Base-by-base conservation (phyloP, 257 asterid genomes). In the Anisodus acutangulus region DNA sequence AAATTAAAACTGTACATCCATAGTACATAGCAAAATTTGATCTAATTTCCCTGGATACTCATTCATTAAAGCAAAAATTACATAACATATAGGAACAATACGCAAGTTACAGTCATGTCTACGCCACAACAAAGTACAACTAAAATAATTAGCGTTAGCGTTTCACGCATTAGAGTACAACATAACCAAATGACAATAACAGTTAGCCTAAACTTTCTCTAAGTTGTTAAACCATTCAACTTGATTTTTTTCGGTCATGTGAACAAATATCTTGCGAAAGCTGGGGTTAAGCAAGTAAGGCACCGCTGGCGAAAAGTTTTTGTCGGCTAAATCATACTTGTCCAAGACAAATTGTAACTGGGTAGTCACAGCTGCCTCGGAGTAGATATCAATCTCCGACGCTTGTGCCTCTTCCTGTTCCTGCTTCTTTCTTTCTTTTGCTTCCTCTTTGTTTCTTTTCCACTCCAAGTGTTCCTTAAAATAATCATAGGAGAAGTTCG, bases 271-370 rank as follows among this genome's bases (percentile, higher is more conserved):
- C n/a, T 26, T 64, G 71, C 4, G 10, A 66, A 66, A 11, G 1
- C n/a, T 64, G 2, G 1, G 9, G 1, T 0, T 11, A 26, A 64
- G 2, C 9, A 51, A 51, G 13, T 3, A 63, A 63, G 39, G 12
- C 5, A 63, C 0, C 9, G 8, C 3, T 1, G 0, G 69, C 22
- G 5, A 63, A 63, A 22, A 0, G 0, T 0, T 19, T 63, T 1
- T 8, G 6, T 19, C 9, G 6, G 9, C 69, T 63, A 22, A 4
- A 22, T 63, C 39, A 63, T 63, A 1, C 5, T 26, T 63, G 22
- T 22, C 0, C 41, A 63, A 63, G 16, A 63, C 9, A 63, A 63
- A 63, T 22, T 63, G 3, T 0, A 63, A 63, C 0, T 63, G 69
- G 16, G 16, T 9, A 22, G 13, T 62, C 1, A 19, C 35, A 62